A percentile compares a stretch with the other conserved stretches of the same genome.
These are phyloP conservation scores for Leccinum fuscescens DNA, from an alignment of 1,284 basidiomycete species.

Conservation along the genomic window DNA sequence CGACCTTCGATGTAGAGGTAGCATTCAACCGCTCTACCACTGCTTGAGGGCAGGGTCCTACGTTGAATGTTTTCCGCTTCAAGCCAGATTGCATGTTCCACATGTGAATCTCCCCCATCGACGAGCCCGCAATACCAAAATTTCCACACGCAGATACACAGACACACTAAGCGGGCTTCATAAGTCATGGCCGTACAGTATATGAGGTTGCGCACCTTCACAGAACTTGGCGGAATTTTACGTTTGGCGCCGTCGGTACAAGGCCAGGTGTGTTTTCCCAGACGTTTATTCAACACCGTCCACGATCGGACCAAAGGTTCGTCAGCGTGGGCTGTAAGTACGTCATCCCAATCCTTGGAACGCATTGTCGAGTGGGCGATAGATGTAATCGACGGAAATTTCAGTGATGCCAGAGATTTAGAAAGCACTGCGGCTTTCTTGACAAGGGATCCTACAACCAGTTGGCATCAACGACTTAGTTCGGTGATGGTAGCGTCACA, in stretches of 20 bases:
- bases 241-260: constrained; percentile 47
- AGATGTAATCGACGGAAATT: constrained; percentile 76
- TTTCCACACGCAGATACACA: constrained; percentile 96
- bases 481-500: background rate
- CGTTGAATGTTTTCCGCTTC: constrained; percentile 72
- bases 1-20: constrained; percentile 44
- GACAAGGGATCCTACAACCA: constrained; percentile 64
- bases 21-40: constrained; percentile 42
- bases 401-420: constrained; percentile 77
- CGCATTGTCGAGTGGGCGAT: constrained; percentile 80
- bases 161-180: constrained; percentile 54
- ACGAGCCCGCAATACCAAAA: constrained; percentile 85
- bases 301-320: constrained; percentile 82
- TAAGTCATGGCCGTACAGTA: background rate
- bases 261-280: constrained; percentile 72
- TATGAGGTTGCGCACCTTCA: constrained; percentile 51
- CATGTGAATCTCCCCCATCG: constrained; percentile 77
- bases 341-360: constrained; percentile 97
- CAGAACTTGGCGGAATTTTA: constrained; percentile 53
- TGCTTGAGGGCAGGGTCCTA: constrained; percentile 61
- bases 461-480: background rate
- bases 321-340: constrained; percentile 85
- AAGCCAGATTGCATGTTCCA: constrained; percentile 98
- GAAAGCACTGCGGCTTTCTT: constrained; percentile 84
- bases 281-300: constrained; percentile 79